Evolutionary conservation across 352 stramenopile genomes (phyloP), one percentile per base, ranked within the genome.

Genomic region (Blastocystis sp.): DNA sequence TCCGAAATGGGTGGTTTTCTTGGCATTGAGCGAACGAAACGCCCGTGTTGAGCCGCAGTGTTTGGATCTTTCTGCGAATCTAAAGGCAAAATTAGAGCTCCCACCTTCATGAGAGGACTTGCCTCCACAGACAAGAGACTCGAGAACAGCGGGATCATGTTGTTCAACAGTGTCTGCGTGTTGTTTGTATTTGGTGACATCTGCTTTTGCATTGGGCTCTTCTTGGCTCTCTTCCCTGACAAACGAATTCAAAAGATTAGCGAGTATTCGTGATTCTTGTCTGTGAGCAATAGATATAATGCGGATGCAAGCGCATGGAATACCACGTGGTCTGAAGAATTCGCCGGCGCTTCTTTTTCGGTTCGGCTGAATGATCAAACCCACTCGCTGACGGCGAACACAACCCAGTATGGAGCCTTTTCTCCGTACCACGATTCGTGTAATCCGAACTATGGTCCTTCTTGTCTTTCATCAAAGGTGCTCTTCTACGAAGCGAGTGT

Each of bases 391-490:
- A 62, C 23, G 7, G 17, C 48, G 28, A 69, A 59, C 10, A 69
- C 74, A 14, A 69, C 74, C 21, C 9, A 53, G 19, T 67, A n/a
- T 70, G 74, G 74, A 41, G 2, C 61, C n/a, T 84, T 69, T 69
- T 84, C 67, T 70, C 74, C 74, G 56, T 84, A 70, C 48, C 74
- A 53, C 23, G 74, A 84, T 84, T 2, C 60, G 34, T 84, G 74
- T 28, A 48, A 34, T 70, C 17, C 17, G 53, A 70, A 66, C 17
- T 23, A 45, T 7, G 74, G 69, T 84, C 74, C 48, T 67, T 40
- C 61, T 14, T 84, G 74, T 70, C 38, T 84, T 70, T 38, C n/a
- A n/a, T 38, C 34, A 11, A 53, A 38, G 5, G 56, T 56, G 9
- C 48, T 84, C 14, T 56, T 56, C 48, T 56, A 56, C 14, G 64